A percentile compares a stretch with the other conserved stretches of the same genome.
Conservation (phyloP, 352 stramenopile genomes). For the Phytopythium ostracodes region DNA sequence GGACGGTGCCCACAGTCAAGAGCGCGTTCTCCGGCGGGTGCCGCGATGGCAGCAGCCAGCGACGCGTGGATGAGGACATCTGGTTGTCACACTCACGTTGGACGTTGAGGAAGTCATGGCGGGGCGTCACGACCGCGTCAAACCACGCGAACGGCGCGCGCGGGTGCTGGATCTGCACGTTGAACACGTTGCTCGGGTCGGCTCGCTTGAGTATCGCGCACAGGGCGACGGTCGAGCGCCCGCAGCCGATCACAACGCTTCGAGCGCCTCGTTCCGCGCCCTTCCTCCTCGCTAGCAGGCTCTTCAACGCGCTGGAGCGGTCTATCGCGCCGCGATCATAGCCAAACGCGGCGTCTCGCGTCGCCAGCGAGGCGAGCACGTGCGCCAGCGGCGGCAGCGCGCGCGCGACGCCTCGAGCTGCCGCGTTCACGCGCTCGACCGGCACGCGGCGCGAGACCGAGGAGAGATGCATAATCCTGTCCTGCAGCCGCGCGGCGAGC, state of each 20-base stretch:
- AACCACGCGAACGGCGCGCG: constrained; percentile 49
- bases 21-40: constrained; percentile 22
- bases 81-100: background rate
- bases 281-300: background rate
- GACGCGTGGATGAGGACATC: too few species aligned
- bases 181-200: constrained; percentile 25
- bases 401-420: constrained; percentile 20
- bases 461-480: background rate
- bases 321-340: constrained; percentile 18
- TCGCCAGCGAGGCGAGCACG: constrained; percentile 26
- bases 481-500: constrained; percentile 34
- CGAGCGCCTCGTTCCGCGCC: constrained; percentile 6
- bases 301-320: background rate
- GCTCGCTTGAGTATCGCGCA: constrained; percentile 46
- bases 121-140: constrained; percentile 53
- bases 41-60: background rate
- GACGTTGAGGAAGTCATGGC: constrained; percentile 41
- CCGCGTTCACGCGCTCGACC: constrained; percentile 29
- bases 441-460: background rate
- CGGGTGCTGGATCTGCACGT: constrained; percentile 79
- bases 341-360: constrained; percentile 42
- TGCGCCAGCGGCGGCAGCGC: constrained; percentile 43
- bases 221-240: constrained; percentile 58
- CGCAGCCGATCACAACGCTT: constrained; percentile 65
- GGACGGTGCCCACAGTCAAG: constrained; percentile 52